These are phyloP conservation scores for Nakaseomyces uthaithaninus DNA, from an alignment of 1,139 yeast genomes.

Conservation along the genomic window DNA sequence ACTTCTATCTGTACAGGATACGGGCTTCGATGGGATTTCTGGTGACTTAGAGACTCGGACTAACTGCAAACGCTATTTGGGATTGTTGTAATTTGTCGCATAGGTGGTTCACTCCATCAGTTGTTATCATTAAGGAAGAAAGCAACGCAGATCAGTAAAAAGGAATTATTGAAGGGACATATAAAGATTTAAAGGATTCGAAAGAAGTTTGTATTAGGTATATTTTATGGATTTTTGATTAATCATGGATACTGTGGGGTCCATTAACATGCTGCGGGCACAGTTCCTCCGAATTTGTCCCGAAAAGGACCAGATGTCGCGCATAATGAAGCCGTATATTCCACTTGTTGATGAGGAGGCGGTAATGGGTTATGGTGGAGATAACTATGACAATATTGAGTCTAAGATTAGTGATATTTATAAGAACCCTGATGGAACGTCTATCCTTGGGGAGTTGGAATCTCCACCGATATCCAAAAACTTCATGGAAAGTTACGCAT, in stretches of 20 bases:
- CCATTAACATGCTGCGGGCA: constrained; percentile 29
- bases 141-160: too few relatives aligned
- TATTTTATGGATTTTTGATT: too few relatives aligned
- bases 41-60: too few relatives aligned
- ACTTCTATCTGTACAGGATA: too few relatives aligned
- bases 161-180: too few relatives aligned
- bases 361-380: constrained; percentile 8
- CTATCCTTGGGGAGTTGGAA: constrained; percentile 21
- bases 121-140: too few relatives aligned
- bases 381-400: constrained; percentile 9
- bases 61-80: too few relatives aligned
- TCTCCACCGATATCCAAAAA: constrained; percentile 30
- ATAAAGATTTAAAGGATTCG: too few relatives aligned
- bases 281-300: constrained; percentile 27
- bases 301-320: constrained; percentile 27
- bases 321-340: constrained; percentile 28
- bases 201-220: too few relatives aligned
- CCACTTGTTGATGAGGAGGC: constrained; percentile 5
- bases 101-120: too few relatives aligned
- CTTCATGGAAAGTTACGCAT: constrained; percentile 19
- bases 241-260: constrained; percentile 25
- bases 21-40: too few relatives aligned
- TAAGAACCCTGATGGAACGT: constrained; percentile 19
- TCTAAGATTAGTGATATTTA: constrained; percentile 18
- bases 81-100: too few relatives aligned